phyloP scores from a whole-genome alignment of 345 rosid genomes.

The Noccaea bulbosa region DNA sequence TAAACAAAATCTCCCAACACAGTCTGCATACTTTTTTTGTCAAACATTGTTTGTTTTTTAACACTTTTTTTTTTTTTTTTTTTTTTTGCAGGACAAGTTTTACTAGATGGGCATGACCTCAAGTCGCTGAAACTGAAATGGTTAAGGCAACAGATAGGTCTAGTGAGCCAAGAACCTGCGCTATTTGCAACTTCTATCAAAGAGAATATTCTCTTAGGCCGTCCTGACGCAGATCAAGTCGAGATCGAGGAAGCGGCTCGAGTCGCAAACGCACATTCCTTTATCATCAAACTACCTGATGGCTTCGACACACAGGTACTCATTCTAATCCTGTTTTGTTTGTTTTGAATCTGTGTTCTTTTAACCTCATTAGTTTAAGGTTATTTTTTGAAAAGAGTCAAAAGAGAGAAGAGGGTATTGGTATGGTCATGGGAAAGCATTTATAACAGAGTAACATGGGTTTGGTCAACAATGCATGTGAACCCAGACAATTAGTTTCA shows the following conservation, averaged over 20 bases:
- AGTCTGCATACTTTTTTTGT: conserved; percentile 2
- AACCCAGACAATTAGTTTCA: conserved; percentile 44
- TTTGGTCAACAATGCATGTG: conserved; percentile 76
- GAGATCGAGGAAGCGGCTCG: conserved; percentile 97
- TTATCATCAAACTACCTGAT: conserved; percentile 87
- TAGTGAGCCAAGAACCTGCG: conserved; percentile 98
- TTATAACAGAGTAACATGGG: conserved; percentile 70
- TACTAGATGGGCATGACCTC: conserved; percentile 85
- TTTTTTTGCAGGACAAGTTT: conserved; percentile 70
- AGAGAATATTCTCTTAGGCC: conserved; percentile 90
- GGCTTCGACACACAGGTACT: conserved; percentile 89
- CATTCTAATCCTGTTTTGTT: conserved; percentile 17
- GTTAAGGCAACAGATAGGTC: conserved; percentile 96
- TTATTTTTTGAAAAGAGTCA: conserved; percentile 49
- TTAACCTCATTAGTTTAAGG: conserved; percentile 28
- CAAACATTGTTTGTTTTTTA: conserved; percentile 18
- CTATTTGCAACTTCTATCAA: conserved; percentile 90
- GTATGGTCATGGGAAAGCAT: conserved; percentile 54
- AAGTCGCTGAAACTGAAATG: conserved; percentile 82
- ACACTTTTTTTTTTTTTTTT: conserved; percentile 9
- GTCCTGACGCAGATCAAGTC: conserved; percentile 75
- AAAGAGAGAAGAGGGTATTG: conserved; percentile 42
- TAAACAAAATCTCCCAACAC: neutral
- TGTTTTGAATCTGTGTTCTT: conserved; percentile 43
- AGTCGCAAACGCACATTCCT: conserved; percentile 97